A percentile compares a stretch with the other conserved stretches of the same genome.
Conservation (phyloP, 805 yeast species). For the Hanseniaspora lindneri region DNA sequence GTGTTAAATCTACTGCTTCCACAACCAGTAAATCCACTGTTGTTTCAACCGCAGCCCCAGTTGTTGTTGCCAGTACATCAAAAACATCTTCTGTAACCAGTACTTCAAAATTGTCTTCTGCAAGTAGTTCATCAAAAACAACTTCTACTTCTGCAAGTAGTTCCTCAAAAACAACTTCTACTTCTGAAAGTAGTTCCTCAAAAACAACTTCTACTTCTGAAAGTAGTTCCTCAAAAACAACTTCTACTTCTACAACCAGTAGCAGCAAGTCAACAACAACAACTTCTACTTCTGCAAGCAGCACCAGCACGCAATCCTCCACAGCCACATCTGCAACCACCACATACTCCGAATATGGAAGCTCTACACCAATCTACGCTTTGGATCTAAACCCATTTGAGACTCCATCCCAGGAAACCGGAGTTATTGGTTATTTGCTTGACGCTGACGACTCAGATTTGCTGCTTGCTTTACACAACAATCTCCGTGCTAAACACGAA, state of each 20-base stretch:
- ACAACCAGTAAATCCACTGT: neutral
- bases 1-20: neutral
- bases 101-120: neutral
- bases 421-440: slow-evolving; percentile 11
- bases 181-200: neutral
- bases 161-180: neutral
- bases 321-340: slow-evolving; percentile 19
- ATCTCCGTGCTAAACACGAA: slow-evolving; percentile 36
- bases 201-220: neutral
- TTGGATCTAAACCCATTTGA: slow-evolving; percentile 14
- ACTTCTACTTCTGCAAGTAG: neutral
- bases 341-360: slow-evolving; percentile 18
- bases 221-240: slow-evolving; percentile 4
- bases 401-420: slow-evolving; percentile 2
- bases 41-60: neutral
- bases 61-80: neutral
- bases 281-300: slow-evolving; percentile 13
- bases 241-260: slow-evolving; percentile 16
- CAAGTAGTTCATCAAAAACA: neutral
- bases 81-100: neutral
- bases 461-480: slow-evolving; percentile 41
- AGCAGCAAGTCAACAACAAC: slow-evolving; percentile 14
- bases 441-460: slow-evolving; percentile 4
- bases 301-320: slow-evolving; percentile 20
- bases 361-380: slow-evolving; percentile 22